Percentiles rank a stretch among this genome's conserved stretches.
These are phyloP conservation scores for Neurospora sublineolata DNA, from an alignment of 495 filamentous ascomycete species.

Conservation along the genomic window DNA sequence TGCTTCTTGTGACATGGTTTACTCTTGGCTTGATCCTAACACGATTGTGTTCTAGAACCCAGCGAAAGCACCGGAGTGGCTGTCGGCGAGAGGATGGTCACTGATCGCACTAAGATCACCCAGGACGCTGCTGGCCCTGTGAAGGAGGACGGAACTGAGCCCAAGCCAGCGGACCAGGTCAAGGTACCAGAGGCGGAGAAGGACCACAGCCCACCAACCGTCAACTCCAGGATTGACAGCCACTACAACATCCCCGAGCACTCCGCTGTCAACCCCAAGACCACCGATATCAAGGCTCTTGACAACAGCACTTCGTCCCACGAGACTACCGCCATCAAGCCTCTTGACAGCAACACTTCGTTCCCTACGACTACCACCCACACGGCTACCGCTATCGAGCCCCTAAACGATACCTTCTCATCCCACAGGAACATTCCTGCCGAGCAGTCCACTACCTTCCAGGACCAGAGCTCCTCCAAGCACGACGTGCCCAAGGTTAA, in stretches of 20 bases:
- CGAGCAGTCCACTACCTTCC: not conserved
- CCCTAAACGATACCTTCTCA: constrained; percentile 1
- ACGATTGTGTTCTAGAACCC: not conserved
- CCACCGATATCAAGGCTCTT: not conserved
- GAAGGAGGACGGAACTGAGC: not conserved
- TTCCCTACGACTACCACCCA: not conserved
- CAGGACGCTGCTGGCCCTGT: not conserved
- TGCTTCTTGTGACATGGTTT: not conserved
- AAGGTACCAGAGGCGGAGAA: not conserved
- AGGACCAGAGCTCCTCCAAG: not conserved
- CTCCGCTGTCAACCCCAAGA: not conserved
- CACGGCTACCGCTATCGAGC: not conserved
- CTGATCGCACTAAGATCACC: not conserved
- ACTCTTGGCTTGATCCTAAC: not conserved
- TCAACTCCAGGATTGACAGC: not conserved
- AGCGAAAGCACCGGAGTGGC: not conserved
- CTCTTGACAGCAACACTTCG: not conserved
- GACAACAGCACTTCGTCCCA: not conserved
- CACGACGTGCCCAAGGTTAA: constrained; percentile 5
- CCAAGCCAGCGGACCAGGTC: not conserved
- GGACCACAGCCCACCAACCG: not conserved
- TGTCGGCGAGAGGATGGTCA: not conserved
- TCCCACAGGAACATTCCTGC: not conserved
- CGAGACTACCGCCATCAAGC: not conserved
- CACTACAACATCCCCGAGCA: not conserved